Evolutionary conservation across 352 stramenopile species (phyloP).

Genomic region (Plasmopara muralis): DNA sequence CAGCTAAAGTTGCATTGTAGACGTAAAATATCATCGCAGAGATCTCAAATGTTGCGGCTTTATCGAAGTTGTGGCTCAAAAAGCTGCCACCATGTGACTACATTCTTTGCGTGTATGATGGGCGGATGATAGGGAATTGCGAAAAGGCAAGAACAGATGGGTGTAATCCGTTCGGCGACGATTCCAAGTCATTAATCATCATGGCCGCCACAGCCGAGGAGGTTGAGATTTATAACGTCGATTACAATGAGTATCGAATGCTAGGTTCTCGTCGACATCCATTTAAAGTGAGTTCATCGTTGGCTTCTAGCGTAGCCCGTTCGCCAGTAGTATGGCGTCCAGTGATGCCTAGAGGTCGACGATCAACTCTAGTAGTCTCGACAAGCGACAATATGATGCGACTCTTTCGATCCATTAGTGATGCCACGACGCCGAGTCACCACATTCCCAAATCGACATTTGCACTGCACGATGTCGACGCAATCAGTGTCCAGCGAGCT

Average conservation of each 20-base stretch:
- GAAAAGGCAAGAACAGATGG: no score
- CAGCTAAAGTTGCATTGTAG: no score
- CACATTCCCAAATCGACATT: slow-evolving; percentile 9
- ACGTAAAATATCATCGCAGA: no score
- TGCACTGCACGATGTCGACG: slow-evolving; percentile 23
- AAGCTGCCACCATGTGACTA: no score
- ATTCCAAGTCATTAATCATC: no score
- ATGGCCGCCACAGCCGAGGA: no score
- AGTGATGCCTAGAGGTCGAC: slow-evolving; percentile 22
- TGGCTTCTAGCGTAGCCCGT: slow-evolving; percentile 9
- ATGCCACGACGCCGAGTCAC: slow-evolving; percentile 8
- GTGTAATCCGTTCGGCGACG: no score
- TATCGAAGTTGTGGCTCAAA: no score
- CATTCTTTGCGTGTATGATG: slow-evolving; percentile 6
- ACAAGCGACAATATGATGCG: slow-evolving; percentile 21
- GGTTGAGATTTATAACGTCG: no score
- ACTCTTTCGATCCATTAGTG: slow-evolving; percentile 17
- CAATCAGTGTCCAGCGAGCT: slow-evolving; percentile 20
- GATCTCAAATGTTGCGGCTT: no score
- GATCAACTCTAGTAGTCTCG: slow-evolving; percentile 17
- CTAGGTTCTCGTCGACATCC: slow-evolving; percentile 16
- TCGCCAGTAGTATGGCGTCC: slow-evolving; percentile 20
- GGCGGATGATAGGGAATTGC: no score
- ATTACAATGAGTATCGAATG: background rate
- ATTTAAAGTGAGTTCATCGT: slow-evolving; percentile 13